phyloP scores from a whole-genome alignment of 306 rosid genomes.

The Cotoneaster glaucophyllus region DNA sequence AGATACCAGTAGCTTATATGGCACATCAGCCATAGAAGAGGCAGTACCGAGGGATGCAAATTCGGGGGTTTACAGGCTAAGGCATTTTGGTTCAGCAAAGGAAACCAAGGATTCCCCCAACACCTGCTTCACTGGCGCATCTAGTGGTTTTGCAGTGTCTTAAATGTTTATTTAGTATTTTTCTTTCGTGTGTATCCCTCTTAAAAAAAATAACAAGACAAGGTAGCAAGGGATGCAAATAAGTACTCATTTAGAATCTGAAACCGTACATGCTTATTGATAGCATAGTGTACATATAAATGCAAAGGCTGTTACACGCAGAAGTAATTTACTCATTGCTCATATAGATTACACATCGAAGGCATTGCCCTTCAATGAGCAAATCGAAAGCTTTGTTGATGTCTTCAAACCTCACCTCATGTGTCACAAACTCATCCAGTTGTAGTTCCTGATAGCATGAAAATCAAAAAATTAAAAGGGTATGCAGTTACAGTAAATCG shows the following conservation, averaged over 20 bases:
- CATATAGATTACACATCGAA: constrained; percentile 80
- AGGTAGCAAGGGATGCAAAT: background rate
- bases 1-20: constrained; percentile 31
- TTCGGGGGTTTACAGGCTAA: constrained; percentile 56
- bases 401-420: constrained; percentile 56
- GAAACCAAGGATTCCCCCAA: constrained; percentile 29
- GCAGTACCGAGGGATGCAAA: constrained; percentile 45
- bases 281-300: background rate
- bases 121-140: constrained; percentile 60
- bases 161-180: constrained; percentile 15
- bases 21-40: constrained; percentile 62
- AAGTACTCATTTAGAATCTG: background rate
- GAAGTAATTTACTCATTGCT: constrained; percentile 23
- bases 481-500: background rate
- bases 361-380: constrained; percentile 49
- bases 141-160: constrained; percentile 61
- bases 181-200: background rate
- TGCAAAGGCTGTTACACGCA: background rate
- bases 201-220: constrained; percentile 6
- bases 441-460: constrained; percentile 47
- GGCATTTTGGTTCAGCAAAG: constrained; percentile 73
- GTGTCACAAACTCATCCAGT: constrained; percentile 75
- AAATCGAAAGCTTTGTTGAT: constrained; percentile 77
- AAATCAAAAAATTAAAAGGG: background rate
- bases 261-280: background rate